These are phyloP conservation scores for Hypoxylon perforatum DNA, from an alignment of 495 filamentous ascomycete genomes.

Conservation along the genomic window DNA sequence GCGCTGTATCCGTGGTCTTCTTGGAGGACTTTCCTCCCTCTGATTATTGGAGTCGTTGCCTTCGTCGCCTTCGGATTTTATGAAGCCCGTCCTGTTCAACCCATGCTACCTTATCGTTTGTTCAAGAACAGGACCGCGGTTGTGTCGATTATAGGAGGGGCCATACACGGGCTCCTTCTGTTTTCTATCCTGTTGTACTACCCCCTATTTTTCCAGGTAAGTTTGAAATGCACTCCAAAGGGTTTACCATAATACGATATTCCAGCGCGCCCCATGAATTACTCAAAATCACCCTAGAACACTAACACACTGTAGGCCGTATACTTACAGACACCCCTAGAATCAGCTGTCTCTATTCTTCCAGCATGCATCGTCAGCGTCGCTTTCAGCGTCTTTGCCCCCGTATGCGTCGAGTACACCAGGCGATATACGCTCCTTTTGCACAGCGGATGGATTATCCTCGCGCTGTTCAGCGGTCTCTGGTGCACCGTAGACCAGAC, in stretches of 20 bases:
- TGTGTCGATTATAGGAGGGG: conserved; percentile 21
- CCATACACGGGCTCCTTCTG: conserved; percentile 2
- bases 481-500: no score
- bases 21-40: conserved; percentile 45
- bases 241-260: not conserved
- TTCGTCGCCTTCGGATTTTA: conserved; percentile 45
- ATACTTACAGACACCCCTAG: no score
- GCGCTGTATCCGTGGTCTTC: conserved; percentile 49
- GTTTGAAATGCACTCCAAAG: not conserved
- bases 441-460: no score
- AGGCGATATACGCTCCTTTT: no score
- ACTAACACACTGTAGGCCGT: no score
- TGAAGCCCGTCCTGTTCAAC: conserved; percentile 32
- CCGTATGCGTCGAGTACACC: no score
- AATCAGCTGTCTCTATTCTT: no score
- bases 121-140: conserved; percentile 40
- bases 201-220: not conserved
- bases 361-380: no score
- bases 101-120: conserved; percentile 46
- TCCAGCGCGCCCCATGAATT: not conserved
- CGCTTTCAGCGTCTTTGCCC: no score
- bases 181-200: not conserved
- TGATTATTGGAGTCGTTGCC: conserved; percentile 42
- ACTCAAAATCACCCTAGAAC: not conserved
- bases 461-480: no score